phyloP scores from a whole-genome alignment of 1,284 basidiomycete species.

The Irpex sp. region DNA sequence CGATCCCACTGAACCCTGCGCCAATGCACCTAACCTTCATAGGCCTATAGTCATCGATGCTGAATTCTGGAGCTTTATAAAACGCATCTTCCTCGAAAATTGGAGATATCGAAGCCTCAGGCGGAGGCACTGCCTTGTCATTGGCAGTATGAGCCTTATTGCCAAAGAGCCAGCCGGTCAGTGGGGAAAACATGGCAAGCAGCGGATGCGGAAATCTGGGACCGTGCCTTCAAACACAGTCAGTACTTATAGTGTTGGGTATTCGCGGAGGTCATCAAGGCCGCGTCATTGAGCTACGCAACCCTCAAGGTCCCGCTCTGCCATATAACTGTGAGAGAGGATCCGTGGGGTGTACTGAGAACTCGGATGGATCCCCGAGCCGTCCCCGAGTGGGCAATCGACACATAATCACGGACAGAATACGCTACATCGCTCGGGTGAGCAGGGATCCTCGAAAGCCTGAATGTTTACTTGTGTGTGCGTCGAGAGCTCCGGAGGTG shows the following conservation, averaged over 20 bases:
- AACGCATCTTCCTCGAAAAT: background rate
- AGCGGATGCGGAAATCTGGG: background rate
- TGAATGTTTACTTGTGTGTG: background rate
- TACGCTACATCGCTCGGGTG: background rate
- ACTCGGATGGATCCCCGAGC: background rate
- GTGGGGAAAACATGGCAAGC: background rate
- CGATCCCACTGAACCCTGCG: conserved; percentile 63
- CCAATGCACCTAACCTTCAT: conserved; percentile 60
- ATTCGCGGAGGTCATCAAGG: background rate
- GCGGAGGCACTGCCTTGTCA: background rate
- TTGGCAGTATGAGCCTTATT: background rate
- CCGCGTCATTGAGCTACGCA: background rate
- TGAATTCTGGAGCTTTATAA: conserved; percentile 28
- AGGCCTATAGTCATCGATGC: conserved; percentile 55
- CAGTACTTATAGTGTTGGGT: too few species aligned
- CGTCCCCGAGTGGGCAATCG: background rate
- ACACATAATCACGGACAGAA: background rate
- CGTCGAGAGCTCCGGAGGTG: too few species aligned
- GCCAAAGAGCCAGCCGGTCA: background rate
- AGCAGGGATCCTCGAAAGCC: background rate
- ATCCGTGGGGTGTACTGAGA: background rate
- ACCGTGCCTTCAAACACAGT: too few species aligned
- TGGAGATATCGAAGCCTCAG: background rate
- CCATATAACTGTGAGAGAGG: background rate
- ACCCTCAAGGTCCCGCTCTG: background rate